Evolutionary conservation across 805 yeast species (phyloP).

Genomic region (Diddensiella transvaalensis): DNA sequence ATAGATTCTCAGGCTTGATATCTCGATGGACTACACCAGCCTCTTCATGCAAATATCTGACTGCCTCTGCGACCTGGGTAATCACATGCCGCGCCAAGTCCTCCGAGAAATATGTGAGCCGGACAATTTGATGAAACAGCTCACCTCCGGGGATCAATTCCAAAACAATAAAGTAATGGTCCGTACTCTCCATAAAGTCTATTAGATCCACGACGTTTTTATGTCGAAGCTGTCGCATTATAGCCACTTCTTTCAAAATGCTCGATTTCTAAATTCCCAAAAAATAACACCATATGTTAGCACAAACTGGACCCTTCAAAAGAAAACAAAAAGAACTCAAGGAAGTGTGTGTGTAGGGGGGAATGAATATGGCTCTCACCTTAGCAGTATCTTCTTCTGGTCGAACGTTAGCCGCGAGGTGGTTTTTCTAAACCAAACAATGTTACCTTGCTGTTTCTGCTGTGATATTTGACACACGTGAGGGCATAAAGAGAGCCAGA

Average conservation of each 20-base stretch:
- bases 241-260: slow-evolving; percentile 66
- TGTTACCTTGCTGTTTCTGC: slow-evolving; percentile 1
- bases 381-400: slow-evolving; percentile 7
- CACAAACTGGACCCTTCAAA: no score
- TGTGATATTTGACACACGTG: not conserved
- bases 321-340: no score
- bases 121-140: slow-evolving; percentile 73
- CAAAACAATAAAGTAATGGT: slow-evolving; percentile 58
- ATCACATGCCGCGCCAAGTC: slow-evolving; percentile 70
- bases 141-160: slow-evolving; percentile 78
- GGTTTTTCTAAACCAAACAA: slow-evolving; percentile 5
- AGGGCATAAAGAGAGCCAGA: not conserved
- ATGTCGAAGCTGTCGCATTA: slow-evolving; percentile 64
- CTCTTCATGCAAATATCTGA: slow-evolving; percentile 67
- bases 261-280: slow-evolving; percentile 40
- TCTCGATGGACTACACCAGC: slow-evolving; percentile 75
- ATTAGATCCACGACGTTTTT: slow-evolving; percentile 56
- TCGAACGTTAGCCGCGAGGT: slow-evolving; percentile 1
- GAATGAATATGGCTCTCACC: slow-evolving; percentile 6
- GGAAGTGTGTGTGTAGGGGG: not conserved
- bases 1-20: slow-evolving; percentile 75
- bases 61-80: slow-evolving; percentile 64
- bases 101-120: slow-evolving; percentile 72
- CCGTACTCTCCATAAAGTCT: slow-evolving; percentile 48
- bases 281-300: not conserved